Percentiles rank a stretch among this genome's conserved stretches.
phyloP scores from a whole-genome alignment of 805 yeast genomes.

The Saccharomycopsis lassenensis region DNA sequence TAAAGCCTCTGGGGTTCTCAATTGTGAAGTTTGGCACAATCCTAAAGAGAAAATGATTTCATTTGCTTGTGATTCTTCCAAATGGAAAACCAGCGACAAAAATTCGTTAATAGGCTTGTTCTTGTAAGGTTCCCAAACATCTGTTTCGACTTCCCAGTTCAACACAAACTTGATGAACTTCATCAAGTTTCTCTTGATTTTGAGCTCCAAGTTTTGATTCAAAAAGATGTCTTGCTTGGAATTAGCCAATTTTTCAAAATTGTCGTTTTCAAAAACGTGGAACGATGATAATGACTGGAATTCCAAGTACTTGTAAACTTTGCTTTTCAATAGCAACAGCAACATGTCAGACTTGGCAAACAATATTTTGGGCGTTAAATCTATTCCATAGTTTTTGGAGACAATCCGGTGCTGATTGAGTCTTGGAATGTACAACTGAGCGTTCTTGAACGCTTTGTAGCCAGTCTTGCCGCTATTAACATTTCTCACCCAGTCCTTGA shows the following conservation, averaged over 20 bases:
- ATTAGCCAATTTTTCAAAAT: constrained; percentile 74
- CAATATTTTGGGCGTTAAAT: constrained; percentile 74
- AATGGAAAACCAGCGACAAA: constrained; percentile 51
- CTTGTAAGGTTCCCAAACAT: constrained; percentile 45
- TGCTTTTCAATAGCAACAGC: constrained; percentile 63
- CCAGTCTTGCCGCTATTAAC: constrained; percentile 37
- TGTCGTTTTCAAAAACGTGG: constrained; percentile 90
- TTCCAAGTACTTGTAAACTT: constrained; percentile 86
- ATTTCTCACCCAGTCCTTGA: constrained; percentile 68
- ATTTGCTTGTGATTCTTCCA: constrained; percentile 63
- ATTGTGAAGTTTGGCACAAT: constrained; percentile 48
- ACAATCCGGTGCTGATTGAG: constrained; percentile 34
- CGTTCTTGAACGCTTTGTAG: constrained; percentile 45
- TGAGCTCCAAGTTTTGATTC: constrained; percentile 63
- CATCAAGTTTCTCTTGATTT: constrained; percentile 79
- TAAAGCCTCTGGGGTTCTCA: constrained; percentile 64
- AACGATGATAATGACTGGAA: constrained; percentile 81
- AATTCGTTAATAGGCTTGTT: constrained; percentile 49
- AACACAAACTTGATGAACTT: constrained; percentile 82
- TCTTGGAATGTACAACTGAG: constrained; percentile 70
- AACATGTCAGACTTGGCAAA: constrained; percentile 87
- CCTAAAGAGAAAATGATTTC: constrained; percentile 87
- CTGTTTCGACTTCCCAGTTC: constrained; percentile 50
- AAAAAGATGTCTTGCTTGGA: constrained; percentile 92
- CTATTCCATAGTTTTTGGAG: constrained; percentile 76